Evolutionary conservation across 768 basidiomycete species (phyloP).

Genomic region (Psilocybe sp.): DNA sequence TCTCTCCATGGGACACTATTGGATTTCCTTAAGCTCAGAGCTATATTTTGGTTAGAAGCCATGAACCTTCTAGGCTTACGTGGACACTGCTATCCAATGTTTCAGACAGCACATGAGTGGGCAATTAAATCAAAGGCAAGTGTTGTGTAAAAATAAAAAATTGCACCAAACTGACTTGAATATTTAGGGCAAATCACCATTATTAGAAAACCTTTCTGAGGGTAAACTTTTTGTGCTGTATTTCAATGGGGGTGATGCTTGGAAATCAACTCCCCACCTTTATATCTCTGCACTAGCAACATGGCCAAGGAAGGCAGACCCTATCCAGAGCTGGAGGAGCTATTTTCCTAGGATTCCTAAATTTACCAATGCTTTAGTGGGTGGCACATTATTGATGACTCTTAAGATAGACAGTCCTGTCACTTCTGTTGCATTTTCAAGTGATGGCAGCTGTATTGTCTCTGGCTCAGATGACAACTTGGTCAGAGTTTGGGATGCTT

Average conservation of each 20-base stretch:
- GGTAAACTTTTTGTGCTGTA: conserved; percentile 15
- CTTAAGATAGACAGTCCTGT: background rate
- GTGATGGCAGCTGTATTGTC: too few relatives aligned
- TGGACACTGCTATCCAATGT: conserved; percentile 14
- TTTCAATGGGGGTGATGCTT: conserved; percentile 12
- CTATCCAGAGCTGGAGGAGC: conserved; percentile 6
- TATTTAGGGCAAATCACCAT: conserved; percentile 1
- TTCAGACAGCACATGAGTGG: conserved; percentile 11
- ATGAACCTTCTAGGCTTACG: conserved; percentile 19
- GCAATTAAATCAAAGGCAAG: conserved; percentile 1
- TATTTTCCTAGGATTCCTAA: conserved; percentile 11
- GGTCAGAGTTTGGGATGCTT: too few relatives aligned
- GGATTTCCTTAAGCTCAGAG: conserved; percentile 14
- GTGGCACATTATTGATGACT: conserved; percentile 7
- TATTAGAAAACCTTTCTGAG: conserved; percentile 5
- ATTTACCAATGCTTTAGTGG: conserved; percentile 3
- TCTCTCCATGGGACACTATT: conserved; percentile 2
- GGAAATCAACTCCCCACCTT: conserved; percentile 19
- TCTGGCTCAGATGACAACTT: too few relatives aligned
- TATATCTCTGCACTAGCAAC: conserved; percentile 22
- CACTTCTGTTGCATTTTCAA: too few relatives aligned
- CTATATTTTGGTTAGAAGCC: conserved; percentile 23
- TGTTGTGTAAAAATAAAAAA: background rate
- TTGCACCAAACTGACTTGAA: background rate
- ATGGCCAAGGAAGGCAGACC: conserved; percentile 9